A percentile compares a stretch with the other conserved stretches of the same genome.
Conservation (phyloP, 2,329 filamentous ascomycete genomes). For the Teratosphaeria nubilosa region DNA sequence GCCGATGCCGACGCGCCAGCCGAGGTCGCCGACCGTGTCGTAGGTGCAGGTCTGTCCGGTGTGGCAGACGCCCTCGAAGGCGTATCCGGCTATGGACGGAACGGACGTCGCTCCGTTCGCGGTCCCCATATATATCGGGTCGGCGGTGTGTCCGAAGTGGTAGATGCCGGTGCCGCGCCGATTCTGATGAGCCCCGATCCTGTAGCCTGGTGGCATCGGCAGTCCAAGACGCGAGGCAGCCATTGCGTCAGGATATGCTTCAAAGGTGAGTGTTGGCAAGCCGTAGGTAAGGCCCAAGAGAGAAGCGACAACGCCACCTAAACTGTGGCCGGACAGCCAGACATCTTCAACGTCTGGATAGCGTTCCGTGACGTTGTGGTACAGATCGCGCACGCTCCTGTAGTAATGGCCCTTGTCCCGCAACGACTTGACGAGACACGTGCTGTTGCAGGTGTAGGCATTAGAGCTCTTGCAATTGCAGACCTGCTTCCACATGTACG, state of each 20-base stretch:
- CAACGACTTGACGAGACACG: conserved; percentile 68
- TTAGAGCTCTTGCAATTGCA: conserved; percentile 76
- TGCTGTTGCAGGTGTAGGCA: conserved; percentile 85
- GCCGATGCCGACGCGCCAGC: conserved; percentile 82
- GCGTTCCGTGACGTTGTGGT: conserved; percentile 79
- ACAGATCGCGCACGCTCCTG: conserved; percentile 75
- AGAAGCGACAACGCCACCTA: conserved; percentile 83
- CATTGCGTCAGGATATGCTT: conserved; percentile 84
- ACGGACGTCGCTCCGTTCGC: conserved; percentile 84
- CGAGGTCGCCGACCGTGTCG: conserved; percentile 82
- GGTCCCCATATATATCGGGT: conserved; percentile 86
- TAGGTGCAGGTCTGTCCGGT: conserved; percentile 81
- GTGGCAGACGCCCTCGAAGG: conserved; percentile 87
- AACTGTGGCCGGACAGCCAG: conserved; percentile 86
- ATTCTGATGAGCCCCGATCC: conserved; percentile 58
- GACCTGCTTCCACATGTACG: conserved; percentile 80
- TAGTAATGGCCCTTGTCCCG: conserved; percentile 84
- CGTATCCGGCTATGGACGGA: conserved; percentile 87
- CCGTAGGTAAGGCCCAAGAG: conserved; percentile 86
- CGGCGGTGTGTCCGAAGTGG: conserved; percentile 92
- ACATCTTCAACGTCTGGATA: conserved; percentile 69
- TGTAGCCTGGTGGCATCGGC: conserved; percentile 68
- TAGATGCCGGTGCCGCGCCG: conserved; percentile 47
- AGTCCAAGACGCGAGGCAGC: conserved; percentile 76
- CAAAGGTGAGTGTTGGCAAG: conserved; percentile 80